Conservation (phyloP, 768 basidiomycete genomes). For the Trametes villosa region DNA sequence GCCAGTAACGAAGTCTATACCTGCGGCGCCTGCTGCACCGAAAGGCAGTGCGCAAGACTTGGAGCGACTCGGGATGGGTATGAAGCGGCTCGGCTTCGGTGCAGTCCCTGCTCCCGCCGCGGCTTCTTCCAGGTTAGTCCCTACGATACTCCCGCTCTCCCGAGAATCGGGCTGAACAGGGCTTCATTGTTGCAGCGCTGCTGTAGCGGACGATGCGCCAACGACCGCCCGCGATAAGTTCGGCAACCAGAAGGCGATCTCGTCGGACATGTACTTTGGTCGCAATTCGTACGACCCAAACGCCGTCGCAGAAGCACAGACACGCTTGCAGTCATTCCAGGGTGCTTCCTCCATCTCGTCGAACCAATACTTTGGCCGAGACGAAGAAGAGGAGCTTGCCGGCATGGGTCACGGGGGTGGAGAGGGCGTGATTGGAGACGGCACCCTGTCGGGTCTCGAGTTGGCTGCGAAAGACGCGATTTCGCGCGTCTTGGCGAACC, state of each 20-base stretch:
- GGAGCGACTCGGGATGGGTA: slow-evolving; percentile 66
- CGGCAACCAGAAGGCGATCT: slow-evolving; percentile 92
- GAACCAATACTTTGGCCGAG: slow-evolving; percentile 93
- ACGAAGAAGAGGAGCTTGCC: slow-evolving; percentile 70
- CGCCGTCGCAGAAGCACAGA: slow-evolving; percentile 74
- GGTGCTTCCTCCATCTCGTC: slow-evolving; percentile 95
- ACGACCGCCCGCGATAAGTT: slow-evolving; percentile 91
- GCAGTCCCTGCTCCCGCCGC: slow-evolving; percentile 69
- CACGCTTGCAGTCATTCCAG: slow-evolving; percentile 81
- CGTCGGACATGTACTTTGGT: slow-evolving; percentile 97
- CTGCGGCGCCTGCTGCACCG: slow-evolving; percentile 21
- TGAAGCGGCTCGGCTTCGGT: slow-evolving; percentile 84
- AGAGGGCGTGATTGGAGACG: slow-evolving; percentile 57
- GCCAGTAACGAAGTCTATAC: slow-evolving; percentile 37
- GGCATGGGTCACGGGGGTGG: slow-evolving; percentile 46
- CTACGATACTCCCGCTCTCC: background rate
- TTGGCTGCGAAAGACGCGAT: slow-evolving; percentile 77
- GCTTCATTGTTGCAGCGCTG: slow-evolving; percentile 13
- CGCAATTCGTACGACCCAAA: slow-evolving; percentile 84
- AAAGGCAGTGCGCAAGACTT: slow-evolving; percentile 53
- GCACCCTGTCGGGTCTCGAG: slow-evolving; percentile 57
- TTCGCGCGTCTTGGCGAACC: slow-evolving; percentile 74
- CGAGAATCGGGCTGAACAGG: slow-evolving; percentile 6
- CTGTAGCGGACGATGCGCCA: slow-evolving; percentile 59
- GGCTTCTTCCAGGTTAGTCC: slow-evolving; percentile 49